These are phyloP conservation scores for Nicotiana noctiflora DNA, from an alignment of 257 asterid species.

Conservation along the genomic window DNA sequence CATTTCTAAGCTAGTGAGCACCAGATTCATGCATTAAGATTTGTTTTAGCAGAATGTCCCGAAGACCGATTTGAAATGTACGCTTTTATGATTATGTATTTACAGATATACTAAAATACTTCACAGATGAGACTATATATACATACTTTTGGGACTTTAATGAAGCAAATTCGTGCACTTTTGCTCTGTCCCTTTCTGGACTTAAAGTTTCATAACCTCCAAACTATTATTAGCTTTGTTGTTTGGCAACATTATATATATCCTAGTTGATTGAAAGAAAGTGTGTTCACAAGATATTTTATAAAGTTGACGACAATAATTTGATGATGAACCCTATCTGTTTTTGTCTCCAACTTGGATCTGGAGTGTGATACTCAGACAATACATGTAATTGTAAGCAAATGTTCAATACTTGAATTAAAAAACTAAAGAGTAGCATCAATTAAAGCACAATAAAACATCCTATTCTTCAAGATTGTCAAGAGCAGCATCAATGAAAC, in stretches of 20 bases:
- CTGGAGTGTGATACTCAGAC: background rate
- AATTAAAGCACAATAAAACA: too few relatives aligned
- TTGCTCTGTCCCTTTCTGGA: background rate
- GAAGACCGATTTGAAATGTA: background rate
- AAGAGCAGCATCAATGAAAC: too few relatives aligned
- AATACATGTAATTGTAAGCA: too few relatives aligned
- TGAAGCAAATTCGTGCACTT: background rate
- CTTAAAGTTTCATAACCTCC: background rate
- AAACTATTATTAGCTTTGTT: background rate
- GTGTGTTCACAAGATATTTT: background rate
- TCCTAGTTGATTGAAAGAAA: background rate
- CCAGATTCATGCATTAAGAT: background rate
- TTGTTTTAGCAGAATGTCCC: background rate
- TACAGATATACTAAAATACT: background rate
- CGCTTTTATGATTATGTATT: background rate
- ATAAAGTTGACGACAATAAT: background rate
- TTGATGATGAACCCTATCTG: background rate
- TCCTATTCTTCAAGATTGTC: too few relatives aligned
- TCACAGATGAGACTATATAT: background rate
- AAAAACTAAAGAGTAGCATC: too few relatives aligned
- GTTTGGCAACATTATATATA: background rate
- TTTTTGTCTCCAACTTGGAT: background rate
- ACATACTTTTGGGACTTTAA: background rate
- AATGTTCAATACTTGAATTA: too few relatives aligned
- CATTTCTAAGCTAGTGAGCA: background rate